Evolutionary conservation across 2,329 filamentous ascomycete genomes (phyloP).

Genomic region (Diatrype stigma): DNA sequence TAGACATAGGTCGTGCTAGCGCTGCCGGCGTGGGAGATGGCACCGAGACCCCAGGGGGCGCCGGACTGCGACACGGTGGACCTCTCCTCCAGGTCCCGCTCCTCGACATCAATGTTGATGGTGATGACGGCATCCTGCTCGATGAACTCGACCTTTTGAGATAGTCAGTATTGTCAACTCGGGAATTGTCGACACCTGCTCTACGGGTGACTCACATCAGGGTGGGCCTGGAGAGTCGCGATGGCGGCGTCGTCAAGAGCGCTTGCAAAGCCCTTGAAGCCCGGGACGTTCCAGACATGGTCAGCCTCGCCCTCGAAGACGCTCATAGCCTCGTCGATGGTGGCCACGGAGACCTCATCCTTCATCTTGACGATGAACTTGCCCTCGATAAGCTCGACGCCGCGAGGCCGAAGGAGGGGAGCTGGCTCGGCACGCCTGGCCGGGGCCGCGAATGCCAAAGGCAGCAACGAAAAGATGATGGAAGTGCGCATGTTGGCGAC

Average conservation of each 20-base stretch:
- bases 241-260: constrained; percentile 39
- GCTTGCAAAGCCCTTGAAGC: constrained; percentile 40
- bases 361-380: constrained; percentile 46
- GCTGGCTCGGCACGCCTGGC: constrained; percentile 26
- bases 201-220: constrained; percentile 33
- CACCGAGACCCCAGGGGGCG: constrained; percentile 41
- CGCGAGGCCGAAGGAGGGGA: constrained; percentile 24
- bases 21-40: constrained; percentile 37
- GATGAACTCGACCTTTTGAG: constrained; percentile 28
- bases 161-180: constrained; percentile 4
- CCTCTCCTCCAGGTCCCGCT: not conserved
- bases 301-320: constrained; percentile 27
- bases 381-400: constrained; percentile 27
- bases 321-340: constrained; percentile 27
- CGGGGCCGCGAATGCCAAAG: constrained; percentile 27
- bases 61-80: constrained; percentile 24
- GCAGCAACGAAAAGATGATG: constrained; percentile 20
- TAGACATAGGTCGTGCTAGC: constrained; percentile 36
- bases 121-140: constrained; percentile 29
- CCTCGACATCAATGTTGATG: constrained; percentile 21
- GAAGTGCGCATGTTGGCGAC: constrained; percentile 22
- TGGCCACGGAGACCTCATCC: constrained; percentile 24
- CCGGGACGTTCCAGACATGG: constrained; percentile 25
- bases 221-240: constrained; percentile 33
- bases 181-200: too few species aligned